phyloP scores from a whole-genome alignment of 2,329 filamentous ascomycete species.

The Venturia nashicola region DNA sequence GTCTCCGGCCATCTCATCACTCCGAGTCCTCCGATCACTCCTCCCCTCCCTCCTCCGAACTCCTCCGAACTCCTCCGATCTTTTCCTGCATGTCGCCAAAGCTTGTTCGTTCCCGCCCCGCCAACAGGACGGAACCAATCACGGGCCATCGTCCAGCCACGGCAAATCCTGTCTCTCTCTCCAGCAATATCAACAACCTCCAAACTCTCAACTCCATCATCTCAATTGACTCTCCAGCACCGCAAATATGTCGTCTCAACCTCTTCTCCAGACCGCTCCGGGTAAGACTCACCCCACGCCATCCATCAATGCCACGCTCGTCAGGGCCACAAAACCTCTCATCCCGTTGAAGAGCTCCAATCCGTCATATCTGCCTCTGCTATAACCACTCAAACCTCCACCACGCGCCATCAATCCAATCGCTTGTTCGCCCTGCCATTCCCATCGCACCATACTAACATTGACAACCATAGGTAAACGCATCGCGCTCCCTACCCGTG shows the following conservation, averaged over 20 bases:
- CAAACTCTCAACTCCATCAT: background rate
- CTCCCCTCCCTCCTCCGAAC: too few species aligned
- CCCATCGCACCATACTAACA: background rate
- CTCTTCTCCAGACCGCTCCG: slow-evolving; percentile 85
- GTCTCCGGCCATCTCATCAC: background rate
- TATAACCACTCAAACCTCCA: background rate
- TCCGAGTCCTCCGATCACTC: too few species aligned
- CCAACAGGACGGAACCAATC: background rate
- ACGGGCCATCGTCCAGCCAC: background rate
- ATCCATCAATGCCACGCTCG: background rate
- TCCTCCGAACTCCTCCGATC: too few species aligned
- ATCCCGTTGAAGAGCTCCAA: background rate
- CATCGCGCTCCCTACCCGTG: slow-evolving; percentile 91
- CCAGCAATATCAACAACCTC: background rate
- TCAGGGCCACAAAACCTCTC: background rate
- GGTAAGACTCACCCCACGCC: slow-evolving; percentile 41
- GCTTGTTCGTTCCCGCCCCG: background rate
- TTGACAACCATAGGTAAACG: slow-evolving; percentile 61
- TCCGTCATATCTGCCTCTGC: background rate
- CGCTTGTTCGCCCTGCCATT: background rate
- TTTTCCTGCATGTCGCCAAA: background rate
- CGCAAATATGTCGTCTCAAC: slow-evolving; percentile 75
- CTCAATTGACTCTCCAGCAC: background rate
- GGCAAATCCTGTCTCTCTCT: too few species aligned
- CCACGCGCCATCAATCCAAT: background rate